A percentile compares a stretch with the other conserved stretches of the same genome.
These are phyloP conservation scores for Suillus americanus DNA, from an alignment of 768 basidiomycete genomes.

Conservation along the genomic window DNA sequence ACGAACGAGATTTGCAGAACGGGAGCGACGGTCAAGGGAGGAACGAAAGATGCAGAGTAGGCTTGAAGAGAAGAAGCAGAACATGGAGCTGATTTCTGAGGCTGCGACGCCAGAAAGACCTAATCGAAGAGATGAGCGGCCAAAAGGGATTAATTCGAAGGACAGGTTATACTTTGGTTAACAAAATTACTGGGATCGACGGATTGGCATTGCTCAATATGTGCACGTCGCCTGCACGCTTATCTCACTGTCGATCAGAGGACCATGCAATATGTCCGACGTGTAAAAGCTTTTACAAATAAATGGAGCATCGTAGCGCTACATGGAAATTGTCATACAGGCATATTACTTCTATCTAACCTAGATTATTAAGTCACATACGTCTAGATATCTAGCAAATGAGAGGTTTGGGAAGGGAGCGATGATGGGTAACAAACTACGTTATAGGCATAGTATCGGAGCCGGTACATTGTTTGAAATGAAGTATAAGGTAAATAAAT, in stretches of 20 bases:
- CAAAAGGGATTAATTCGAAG: slow-evolving; percentile 26
- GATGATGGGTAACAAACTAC: slow-evolving; percentile 8
- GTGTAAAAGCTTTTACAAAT: background rate
- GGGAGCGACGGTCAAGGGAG: slow-evolving; percentile 47
- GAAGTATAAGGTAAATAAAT: slow-evolving; percentile 13
- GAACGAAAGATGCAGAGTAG: slow-evolving; percentile 38
- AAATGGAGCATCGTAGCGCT: slow-evolving; percentile 7
- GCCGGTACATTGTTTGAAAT: slow-evolving; percentile 5
- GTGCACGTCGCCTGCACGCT: background rate
- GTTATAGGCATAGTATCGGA: slow-evolving; percentile 8
- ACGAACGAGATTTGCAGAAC: slow-evolving; percentile 46
- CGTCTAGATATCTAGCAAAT: slow-evolving; percentile 14
- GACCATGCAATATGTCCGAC: background rate
- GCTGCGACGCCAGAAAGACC: slow-evolving; percentile 13
- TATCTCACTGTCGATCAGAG: slow-evolving; percentile 1
- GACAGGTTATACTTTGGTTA: slow-evolving; percentile 46
- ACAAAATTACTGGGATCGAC: slow-evolving; percentile 12
- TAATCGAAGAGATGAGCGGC: slow-evolving; percentile 12
- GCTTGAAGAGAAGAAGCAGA: slow-evolving; percentile 40
- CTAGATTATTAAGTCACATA: slow-evolving; percentile 14
- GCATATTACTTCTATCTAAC: slow-evolving; percentile 11
- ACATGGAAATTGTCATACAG: slow-evolving; percentile 9
- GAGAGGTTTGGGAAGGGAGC: slow-evolving; percentile 8
- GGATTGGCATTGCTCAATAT: background rate
- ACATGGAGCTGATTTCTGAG: slow-evolving; percentile 35